These are phyloP conservation scores for Ligustrum vulgare DNA, from an alignment of 257 asterid species.

Conservation along the genomic window DNA sequence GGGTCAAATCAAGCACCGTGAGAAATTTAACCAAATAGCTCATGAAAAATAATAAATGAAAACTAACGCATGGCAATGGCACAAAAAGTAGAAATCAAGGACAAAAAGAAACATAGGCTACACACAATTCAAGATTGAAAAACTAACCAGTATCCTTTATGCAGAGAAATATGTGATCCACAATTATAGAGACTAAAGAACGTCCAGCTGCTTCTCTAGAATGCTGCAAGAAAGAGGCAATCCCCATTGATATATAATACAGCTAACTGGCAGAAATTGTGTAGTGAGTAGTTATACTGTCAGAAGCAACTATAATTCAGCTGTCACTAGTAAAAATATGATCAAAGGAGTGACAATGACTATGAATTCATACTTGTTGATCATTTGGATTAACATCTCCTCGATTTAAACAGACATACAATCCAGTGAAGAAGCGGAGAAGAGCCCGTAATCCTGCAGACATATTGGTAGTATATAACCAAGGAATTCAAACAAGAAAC, in stretches of 20 bases:
- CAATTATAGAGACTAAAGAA: constrained; percentile 75
- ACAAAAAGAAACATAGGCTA: not conserved
- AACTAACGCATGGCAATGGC: not conserved
- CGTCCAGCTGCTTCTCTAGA: constrained; percentile 96
- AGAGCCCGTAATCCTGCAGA: constrained; percentile 90
- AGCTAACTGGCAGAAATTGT: constrained; percentile 20
- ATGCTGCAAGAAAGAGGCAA: constrained; percentile 55
- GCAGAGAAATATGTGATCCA: constrained; percentile 95
- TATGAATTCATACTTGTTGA: constrained; percentile 50
- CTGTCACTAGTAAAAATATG: constrained; percentile 16
- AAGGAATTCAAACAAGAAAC: constrained; percentile 20
- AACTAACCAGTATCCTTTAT: constrained; percentile 88
- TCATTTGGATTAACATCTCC: constrained; percentile 85
- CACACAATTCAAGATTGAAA: constrained; percentile 17
- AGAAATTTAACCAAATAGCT: not conserved
- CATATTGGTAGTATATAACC: constrained; percentile 16
- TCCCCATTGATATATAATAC: constrained; percentile 25
- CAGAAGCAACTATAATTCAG: not conserved
- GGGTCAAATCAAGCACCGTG: not conserved
- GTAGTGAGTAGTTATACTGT: not conserved
- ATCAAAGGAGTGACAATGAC: constrained; percentile 25
- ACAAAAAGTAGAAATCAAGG: not conserved
- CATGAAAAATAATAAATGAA: not conserved
- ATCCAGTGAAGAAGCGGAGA: constrained; percentile 93
- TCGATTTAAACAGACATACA: constrained; percentile 88